These are phyloP conservation scores for Catharanthus roseus DNA, from an alignment of 257 asterid species.

Conservation along the genomic window DNA sequence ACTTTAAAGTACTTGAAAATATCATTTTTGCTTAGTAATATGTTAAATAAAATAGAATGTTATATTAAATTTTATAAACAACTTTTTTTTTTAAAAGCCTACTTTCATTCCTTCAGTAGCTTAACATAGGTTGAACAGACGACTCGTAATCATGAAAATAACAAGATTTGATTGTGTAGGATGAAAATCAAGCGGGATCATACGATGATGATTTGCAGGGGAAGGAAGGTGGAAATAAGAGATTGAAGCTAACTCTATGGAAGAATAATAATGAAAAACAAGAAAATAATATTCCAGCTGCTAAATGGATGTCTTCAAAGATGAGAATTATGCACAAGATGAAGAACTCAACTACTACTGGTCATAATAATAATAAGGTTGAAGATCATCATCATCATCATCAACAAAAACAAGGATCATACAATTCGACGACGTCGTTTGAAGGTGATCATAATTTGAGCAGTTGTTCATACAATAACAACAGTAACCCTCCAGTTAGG, in stretches of 20 bases:
- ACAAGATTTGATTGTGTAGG: conserved; percentile 16
- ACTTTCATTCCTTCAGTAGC: too few species aligned
- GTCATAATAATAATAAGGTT: conserved; percentile 7
- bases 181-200: conserved; percentile 29
- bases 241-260: conserved; percentile 44
- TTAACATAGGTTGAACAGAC: too few species aligned
- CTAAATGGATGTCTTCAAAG: conserved; percentile 65
- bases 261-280: conserved; percentile 22
- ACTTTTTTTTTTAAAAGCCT: too few species aligned
- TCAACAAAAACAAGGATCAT: conserved; percentile 25
- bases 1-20: too few species aligned
- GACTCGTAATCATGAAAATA: not conserved
- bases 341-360: conserved; percentile 17
- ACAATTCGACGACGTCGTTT: conserved; percentile 19
- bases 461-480: conserved; percentile 40
- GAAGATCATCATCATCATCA: too few species aligned
- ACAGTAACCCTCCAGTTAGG: conserved; percentile 73
- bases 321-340: conserved; percentile 58
- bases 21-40: too few species aligned
- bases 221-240: conserved; percentile 21
- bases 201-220: conserved; percentile 33
- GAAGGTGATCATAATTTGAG: conserved; percentile 44
- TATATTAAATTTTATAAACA: too few species aligned
- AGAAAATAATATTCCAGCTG: conserved; percentile 20
- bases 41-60: too few species aligned